These are phyloP conservation scores for Tuber melanosporum DNA, from an alignment of 495 filamentous ascomycete species.

Conservation along the genomic window DNA sequence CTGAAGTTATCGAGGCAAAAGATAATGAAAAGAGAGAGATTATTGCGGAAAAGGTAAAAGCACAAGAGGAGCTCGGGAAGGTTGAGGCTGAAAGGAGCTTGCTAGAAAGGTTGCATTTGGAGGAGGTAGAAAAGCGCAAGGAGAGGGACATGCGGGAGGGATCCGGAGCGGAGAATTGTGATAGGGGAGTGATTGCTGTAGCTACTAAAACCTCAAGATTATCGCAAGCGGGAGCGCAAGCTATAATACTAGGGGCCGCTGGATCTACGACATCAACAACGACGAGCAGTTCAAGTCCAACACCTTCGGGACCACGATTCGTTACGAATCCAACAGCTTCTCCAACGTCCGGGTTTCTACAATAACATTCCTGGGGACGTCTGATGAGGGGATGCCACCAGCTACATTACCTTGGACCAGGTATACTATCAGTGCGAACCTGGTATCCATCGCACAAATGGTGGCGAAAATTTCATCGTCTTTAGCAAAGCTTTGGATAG, in stretches of 20 bases:
- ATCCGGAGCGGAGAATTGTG: background rate
- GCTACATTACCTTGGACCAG: background rate
- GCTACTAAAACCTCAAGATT: background rate
- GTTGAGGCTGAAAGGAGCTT: background rate
- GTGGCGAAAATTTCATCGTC: background rate
- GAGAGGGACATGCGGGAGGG: too few species aligned
- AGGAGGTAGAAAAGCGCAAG: too few species aligned
- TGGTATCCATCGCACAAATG: background rate
- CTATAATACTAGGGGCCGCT: background rate
- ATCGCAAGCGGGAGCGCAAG: background rate
- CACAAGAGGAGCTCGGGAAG: background rate
- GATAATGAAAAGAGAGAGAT: background rate
- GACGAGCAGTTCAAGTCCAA: too few species aligned
- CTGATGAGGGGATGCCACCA: background rate
- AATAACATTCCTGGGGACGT: background rate
- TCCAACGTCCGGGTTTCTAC: too few species aligned
- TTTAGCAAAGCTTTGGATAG: background rate
- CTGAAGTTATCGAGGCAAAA: too few species aligned
- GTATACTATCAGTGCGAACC: background rate
- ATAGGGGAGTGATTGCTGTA: background rate
- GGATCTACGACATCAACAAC: too few species aligned
- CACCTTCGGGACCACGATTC: too few species aligned
- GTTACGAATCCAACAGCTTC: too few species aligned
- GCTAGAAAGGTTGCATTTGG: background rate
- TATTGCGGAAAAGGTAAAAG: background rate